Conservation (phyloP, 1,284 basidiomycete species). For the Puccinia hordei region DNA sequence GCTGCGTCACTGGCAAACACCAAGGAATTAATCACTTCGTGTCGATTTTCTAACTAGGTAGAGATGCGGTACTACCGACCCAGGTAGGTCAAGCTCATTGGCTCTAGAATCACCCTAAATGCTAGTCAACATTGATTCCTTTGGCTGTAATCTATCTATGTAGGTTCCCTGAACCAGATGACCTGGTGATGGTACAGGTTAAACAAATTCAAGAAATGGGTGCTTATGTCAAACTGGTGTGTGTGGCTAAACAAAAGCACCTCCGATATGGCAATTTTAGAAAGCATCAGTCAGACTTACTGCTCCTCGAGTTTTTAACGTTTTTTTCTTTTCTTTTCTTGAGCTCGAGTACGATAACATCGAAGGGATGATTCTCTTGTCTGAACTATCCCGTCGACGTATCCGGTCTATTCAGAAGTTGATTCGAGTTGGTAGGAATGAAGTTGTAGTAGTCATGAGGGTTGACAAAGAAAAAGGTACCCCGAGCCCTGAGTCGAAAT, state of each 20-base stretch:
- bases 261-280: neutral
- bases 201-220: conserved; percentile 99
- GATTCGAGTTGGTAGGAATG: conserved; percentile 95
- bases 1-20: too few species aligned
- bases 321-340: neutral
- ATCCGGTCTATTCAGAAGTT: conserved; percentile 98
- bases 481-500: conserved; percentile 54
- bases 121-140: neutral
- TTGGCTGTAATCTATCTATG: neutral
- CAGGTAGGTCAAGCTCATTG: conserved; percentile 29
- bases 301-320: neutral
- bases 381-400: conserved; percentile 92
- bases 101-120: neutral
- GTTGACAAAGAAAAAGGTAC: conserved; percentile 99
- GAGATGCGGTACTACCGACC: conserved; percentile 48
- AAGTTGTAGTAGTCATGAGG: conserved; percentile 95
- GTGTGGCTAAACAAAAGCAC: conserved; percentile 13
- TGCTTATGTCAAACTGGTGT: conserved; percentile 86
- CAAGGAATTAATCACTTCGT: too few species aligned
- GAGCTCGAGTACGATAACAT: conserved; percentile 94
- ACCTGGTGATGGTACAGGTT: conserved; percentile 98
- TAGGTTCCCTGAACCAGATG: conserved; percentile 64
- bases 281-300: neutral
- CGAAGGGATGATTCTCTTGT: conserved; percentile 98
- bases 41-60: neutral